A percentile compares a stretch with the other conserved stretches of the same genome.
These are phyloP conservation scores for Urtica urens DNA, from an alignment of 306 rosid species.

Conservation along the genomic window DNA sequence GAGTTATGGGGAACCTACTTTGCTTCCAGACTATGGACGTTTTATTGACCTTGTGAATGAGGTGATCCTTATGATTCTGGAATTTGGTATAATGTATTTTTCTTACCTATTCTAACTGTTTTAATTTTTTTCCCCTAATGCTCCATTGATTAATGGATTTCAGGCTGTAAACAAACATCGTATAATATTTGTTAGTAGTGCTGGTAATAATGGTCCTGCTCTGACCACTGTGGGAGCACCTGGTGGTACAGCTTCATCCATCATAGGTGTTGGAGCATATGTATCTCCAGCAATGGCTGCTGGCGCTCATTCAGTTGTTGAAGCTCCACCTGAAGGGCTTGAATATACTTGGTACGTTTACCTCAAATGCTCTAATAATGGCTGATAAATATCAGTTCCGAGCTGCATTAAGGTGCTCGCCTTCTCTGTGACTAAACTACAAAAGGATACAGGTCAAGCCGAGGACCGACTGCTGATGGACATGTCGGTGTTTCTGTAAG, in stretches of 20 bases:
- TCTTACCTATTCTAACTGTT: neutral
- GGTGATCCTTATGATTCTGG: slow-evolving; percentile 32
- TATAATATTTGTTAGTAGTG: slow-evolving; percentile 86
- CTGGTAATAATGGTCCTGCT: slow-evolving; percentile 97
- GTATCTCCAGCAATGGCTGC: slow-evolving; percentile 99
- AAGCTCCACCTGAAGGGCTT: slow-evolving; percentile 85
- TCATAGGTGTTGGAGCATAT: slow-evolving; percentile 92
- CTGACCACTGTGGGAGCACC: slow-evolving; percentile 98
- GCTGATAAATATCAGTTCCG: slow-evolving; percentile 7
- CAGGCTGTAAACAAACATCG: slow-evolving; percentile 87
- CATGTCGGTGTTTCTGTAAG: slow-evolving; percentile 87
- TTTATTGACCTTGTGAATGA: slow-evolving; percentile 90
- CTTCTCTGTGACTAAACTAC: slow-evolving; percentile 9
- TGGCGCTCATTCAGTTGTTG: slow-evolving; percentile 92
- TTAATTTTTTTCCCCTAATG: slow-evolving; percentile 18
- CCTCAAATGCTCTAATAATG: slow-evolving; percentile 11
- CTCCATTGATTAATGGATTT: slow-evolving; percentile 13
- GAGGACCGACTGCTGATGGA: slow-evolving; percentile 98
- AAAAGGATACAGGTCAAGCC: slow-evolving; percentile 74
- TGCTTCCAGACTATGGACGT: slow-evolving; percentile 94
- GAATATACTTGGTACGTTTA: slow-evolving; percentile 84
- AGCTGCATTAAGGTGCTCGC: slow-evolving; percentile 7
- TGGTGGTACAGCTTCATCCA: slow-evolving; percentile 91
- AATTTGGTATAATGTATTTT: slow-evolving; percentile 12
- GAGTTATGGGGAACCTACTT: slow-evolving; percentile 92